Evolutionary conservation across 106 monocot species (phyloP).

Genomic region (Cymbidium sinense): DNA sequence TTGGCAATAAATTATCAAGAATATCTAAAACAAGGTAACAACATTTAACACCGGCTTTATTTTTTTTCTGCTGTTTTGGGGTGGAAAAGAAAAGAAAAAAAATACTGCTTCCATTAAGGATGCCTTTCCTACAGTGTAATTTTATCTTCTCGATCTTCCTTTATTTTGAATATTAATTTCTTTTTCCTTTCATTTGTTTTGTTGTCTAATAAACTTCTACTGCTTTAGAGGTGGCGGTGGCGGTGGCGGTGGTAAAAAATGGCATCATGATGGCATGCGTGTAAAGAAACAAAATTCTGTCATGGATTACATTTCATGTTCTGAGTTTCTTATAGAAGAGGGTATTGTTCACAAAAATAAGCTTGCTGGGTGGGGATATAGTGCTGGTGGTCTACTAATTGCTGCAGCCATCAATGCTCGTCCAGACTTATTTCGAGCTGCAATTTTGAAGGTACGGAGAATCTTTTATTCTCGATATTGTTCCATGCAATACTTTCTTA

Average conservation of each 20-base stretch:
- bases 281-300: constrained; percentile 76
- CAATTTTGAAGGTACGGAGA: constrained; percentile 71
- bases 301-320: constrained; percentile 79
- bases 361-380: constrained; percentile 94
- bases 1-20: not conserved
- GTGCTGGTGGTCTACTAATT: constrained; percentile 89
- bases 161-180: not conserved
- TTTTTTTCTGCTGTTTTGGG: not conserved
- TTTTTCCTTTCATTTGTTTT: not conserved
- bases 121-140: not conserved
- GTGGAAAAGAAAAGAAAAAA: not conserved
- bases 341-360: constrained; percentile 65
- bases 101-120: not conserved
- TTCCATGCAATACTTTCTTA: not conserved
- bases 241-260: constrained; percentile 73
- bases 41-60: not conserved
- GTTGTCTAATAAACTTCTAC: constrained; percentile 5
- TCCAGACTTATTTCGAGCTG: constrained; percentile 77
- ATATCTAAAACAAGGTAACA: not conserved
- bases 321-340: constrained; percentile 68
- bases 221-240: constrained; percentile 77
- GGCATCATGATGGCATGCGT: constrained; percentile 73
- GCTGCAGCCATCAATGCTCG: constrained; percentile 82
- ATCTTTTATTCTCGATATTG: not conserved
- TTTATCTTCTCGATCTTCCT: not conserved